Conservation (phyloP, 345 rosid genomes). For the Lepidium aucheri region DNA sequence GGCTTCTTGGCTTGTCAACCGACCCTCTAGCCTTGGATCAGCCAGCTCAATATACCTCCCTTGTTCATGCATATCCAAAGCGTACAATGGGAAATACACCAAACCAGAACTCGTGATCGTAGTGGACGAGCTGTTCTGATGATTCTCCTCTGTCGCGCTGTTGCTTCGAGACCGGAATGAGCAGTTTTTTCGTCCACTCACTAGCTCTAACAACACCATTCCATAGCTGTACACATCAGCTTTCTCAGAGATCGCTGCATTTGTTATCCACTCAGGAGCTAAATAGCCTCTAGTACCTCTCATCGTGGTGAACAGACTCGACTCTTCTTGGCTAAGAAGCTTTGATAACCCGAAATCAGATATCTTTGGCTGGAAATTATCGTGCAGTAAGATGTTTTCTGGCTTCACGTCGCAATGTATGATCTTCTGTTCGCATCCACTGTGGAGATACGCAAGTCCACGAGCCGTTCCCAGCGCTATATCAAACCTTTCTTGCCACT, state of each 20-base stretch:
- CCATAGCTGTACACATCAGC: slow-evolving; percentile 84
- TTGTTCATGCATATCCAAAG: slow-evolving; percentile 82
- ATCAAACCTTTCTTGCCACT: slow-evolving; percentile 72
- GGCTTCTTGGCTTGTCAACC: slow-evolving; percentile 50
- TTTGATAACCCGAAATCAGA: slow-evolving; percentile 75
- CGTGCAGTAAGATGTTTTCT: slow-evolving; percentile 62
- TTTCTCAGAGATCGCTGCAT: slow-evolving; percentile 68
- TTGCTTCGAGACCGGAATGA: slow-evolving; percentile 36
- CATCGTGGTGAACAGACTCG: slow-evolving; percentile 66
- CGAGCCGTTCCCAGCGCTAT: slow-evolving; percentile 73
- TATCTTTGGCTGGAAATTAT: slow-evolving; percentile 56
- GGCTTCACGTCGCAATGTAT: slow-evolving; percentile 74
- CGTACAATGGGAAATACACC: slow-evolving; percentile 68
- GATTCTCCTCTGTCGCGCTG: slow-evolving; percentile 32
- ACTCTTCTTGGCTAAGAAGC: slow-evolving; percentile 55
- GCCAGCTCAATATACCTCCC: slow-evolving; percentile 68
- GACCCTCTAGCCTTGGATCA: slow-evolving; percentile 69
- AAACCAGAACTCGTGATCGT: slow-evolving; percentile 31
- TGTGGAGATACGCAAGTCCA: slow-evolving; percentile 67
- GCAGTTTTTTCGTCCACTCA: slow-evolving; percentile 72
- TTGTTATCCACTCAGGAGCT: slow-evolving; percentile 83
- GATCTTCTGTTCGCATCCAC: slow-evolving; percentile 64
- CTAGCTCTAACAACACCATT: slow-evolving; percentile 70
- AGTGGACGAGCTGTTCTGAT: slow-evolving; percentile 35
- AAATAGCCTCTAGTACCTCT: slow-evolving; percentile 84